These are phyloP conservation scores for Anthracocystis setariae DNA, from an alignment of 1,284 basidiomycete genomes.

Conservation along the genomic window DNA sequence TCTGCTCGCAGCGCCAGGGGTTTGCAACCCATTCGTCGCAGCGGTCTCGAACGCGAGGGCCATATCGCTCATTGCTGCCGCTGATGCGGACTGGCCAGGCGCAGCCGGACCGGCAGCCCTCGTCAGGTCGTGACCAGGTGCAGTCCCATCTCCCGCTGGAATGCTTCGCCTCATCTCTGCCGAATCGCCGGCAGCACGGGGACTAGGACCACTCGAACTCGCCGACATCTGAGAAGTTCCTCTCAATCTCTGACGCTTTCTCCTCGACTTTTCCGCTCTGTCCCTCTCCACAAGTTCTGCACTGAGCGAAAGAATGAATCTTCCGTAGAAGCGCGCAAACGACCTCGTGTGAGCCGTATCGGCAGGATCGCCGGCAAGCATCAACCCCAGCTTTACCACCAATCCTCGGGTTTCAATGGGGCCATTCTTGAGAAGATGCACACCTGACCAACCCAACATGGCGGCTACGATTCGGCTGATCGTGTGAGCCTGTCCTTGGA, in stretches of 20 bases:
- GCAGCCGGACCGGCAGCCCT: conserved; percentile 5
- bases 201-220: conserved; percentile 26
- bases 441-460: conserved; percentile 48
- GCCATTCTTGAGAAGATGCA: conserved; percentile 46
- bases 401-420: conserved; percentile 46
- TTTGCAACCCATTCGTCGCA: conserved; percentile 27
- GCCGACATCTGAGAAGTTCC: conserved; percentile 37
- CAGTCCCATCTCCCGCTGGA: background rate
- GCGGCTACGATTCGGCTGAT: conserved; percentile 41
- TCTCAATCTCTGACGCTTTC: conserved; percentile 42
- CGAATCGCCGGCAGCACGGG: conserved; percentile 13
- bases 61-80: conserved; percentile 38
- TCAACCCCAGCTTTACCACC: conserved; percentile 44
- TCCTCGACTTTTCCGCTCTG: conserved; percentile 39
- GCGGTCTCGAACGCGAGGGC: conserved; percentile 45
- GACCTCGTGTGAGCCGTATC: conserved; percentile 39
- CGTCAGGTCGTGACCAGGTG: conserved; percentile 11
- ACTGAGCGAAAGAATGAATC: conserved; percentile 49
- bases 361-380: conserved; percentile 40
- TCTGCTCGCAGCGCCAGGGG: conserved; percentile 20
- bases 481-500: conserved; percentile 29
- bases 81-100: conserved; percentile 2
- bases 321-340: conserved; percentile 44
- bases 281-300: conserved; percentile 46
- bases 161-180: conserved; percentile 13